Evolutionary conservation across 176 grass and related monocot species (phyloP).

Genomic region (Aegilops tauschii): DNA sequence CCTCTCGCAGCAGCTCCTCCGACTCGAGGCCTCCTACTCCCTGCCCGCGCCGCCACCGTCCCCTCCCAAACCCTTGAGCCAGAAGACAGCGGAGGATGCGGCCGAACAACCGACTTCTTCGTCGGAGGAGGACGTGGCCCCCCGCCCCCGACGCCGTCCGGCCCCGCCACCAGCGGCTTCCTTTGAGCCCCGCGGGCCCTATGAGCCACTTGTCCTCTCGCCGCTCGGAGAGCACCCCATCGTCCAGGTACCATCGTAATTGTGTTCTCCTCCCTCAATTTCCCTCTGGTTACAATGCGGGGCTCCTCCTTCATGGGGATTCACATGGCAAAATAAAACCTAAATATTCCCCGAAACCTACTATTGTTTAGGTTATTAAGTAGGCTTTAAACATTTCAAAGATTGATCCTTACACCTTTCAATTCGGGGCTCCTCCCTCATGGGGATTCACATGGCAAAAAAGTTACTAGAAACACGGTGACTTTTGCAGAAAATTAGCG

Average conservation of each 20-base stretch:
- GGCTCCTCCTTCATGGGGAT: not conserved
- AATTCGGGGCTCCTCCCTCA: too few species aligned
- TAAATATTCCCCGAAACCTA: not conserved
- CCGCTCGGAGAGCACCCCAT: constrained; percentile 46
- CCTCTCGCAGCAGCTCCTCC: constrained; percentile 73
- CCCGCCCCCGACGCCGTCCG: constrained; percentile 14
- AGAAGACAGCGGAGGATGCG: not conserved
- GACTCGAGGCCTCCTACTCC: constrained; percentile 47
- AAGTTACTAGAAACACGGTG: too few species aligned
- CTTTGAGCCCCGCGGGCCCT: constrained; percentile 53
- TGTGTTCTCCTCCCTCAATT: not conserved
- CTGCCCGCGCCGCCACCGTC: not conserved
- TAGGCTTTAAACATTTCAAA: not conserved
- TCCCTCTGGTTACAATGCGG: not conserved
- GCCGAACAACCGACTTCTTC: not conserved
- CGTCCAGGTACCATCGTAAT: constrained; percentile 51
- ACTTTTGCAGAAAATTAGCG: too few species aligned
- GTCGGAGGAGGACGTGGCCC: constrained; percentile 20
- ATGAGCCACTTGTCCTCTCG: constrained; percentile 79
- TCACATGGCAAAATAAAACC: not conserved
- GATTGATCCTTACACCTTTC: not conserved
- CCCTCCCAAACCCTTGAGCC: constrained; percentile 6
- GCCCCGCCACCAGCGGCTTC: constrained; percentile 28
- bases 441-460: too few species aligned
- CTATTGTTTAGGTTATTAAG: not conserved